Percentiles rank a stretch among this genome's conserved stretches.
These are phyloP conservation scores for Rhododendron ferrugineum DNA, from an alignment of 148 eudicot genomes.

Conservation along the genomic window DNA sequence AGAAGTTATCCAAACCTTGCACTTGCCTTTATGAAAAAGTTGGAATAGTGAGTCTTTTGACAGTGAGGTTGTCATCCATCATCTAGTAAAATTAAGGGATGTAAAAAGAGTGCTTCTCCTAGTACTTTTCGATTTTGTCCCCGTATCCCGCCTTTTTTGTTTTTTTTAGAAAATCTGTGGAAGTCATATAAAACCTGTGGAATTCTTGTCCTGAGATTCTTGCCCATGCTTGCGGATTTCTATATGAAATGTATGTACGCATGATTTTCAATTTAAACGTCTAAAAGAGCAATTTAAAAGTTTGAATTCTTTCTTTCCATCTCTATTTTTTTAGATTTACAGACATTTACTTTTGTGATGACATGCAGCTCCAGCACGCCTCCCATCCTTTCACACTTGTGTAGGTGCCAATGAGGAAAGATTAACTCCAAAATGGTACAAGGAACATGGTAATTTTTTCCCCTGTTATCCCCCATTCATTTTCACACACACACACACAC, in stretches of 20 bases:
- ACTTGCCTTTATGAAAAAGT: not conserved
- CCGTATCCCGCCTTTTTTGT: not conserved
- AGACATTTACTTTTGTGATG: not conserved
- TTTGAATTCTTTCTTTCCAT: constrained; percentile 6
- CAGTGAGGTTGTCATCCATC: not conserved
- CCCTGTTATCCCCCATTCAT: not conserved
- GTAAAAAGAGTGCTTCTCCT: not conserved
- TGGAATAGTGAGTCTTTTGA: not conserved
- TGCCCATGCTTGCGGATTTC: not conserved
- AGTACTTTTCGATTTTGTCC: not conserved
- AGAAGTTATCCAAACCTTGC: not conserved
- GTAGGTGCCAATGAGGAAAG: constrained; percentile 89
- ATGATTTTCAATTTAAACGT: not conserved
- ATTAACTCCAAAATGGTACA: constrained; percentile 90
- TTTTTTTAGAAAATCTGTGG: not conserved
- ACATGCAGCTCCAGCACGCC: constrained; percentile 82
- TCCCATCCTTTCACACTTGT: constrained; percentile 94
- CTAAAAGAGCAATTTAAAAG: not conserved
- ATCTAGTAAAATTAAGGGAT: not conserved
- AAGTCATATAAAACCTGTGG: not conserved
- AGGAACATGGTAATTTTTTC: constrained; percentile 74
- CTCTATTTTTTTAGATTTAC: not conserved
- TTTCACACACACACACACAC: not conserved
- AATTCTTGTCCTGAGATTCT: not conserved
- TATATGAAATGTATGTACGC: too few relatives aligned